Conservation (phyloP, 2,329 filamentous ascomycete species). For the Sclerotinia sclerotiorum region DNA sequence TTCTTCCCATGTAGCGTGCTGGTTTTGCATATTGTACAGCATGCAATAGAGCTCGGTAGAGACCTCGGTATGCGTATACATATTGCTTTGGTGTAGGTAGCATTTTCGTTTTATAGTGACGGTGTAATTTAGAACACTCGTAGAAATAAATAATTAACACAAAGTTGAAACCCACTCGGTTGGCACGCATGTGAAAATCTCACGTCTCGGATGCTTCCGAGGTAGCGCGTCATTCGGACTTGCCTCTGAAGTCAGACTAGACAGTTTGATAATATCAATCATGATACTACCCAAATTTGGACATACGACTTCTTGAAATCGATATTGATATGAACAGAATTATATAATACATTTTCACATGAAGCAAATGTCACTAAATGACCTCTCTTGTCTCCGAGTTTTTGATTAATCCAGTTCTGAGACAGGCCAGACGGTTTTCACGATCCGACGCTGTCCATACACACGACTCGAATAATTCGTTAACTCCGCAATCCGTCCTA, state of each 20-base stretch:
- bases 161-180: constrained; percentile 1
- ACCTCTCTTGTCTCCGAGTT: constrained; percentile 64
- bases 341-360: constrained; percentile 23
- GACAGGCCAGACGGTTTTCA: constrained; percentile 65
- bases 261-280: background rate
- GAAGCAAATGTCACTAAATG: constrained; percentile 47
- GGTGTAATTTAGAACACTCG: background rate
- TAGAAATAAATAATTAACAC: background rate
- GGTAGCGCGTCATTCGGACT: constrained; percentile 27
- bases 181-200: constrained; percentile 23
- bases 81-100: constrained; percentile 43
- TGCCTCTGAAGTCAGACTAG: constrained; percentile 4
- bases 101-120: background rate
- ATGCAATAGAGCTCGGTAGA: constrained; percentile 66
- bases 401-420: constrained; percentile 64
- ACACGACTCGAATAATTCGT: constrained; percentile 41
- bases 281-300: constrained; percentile 1
- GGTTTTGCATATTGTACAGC: constrained; percentile 72
- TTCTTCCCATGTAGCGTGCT: constrained; percentile 60
- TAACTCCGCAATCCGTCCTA: constrained; percentile 28
- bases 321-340: background rate
- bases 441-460: constrained; percentile 38
- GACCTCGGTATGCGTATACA: constrained; percentile 65
- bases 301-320: constrained; percentile 3
- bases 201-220: constrained; percentile 20